phyloP scores from a whole-genome alignment of 192 early-diverging fungal genomes.

The Coemansia sp. region DNA sequence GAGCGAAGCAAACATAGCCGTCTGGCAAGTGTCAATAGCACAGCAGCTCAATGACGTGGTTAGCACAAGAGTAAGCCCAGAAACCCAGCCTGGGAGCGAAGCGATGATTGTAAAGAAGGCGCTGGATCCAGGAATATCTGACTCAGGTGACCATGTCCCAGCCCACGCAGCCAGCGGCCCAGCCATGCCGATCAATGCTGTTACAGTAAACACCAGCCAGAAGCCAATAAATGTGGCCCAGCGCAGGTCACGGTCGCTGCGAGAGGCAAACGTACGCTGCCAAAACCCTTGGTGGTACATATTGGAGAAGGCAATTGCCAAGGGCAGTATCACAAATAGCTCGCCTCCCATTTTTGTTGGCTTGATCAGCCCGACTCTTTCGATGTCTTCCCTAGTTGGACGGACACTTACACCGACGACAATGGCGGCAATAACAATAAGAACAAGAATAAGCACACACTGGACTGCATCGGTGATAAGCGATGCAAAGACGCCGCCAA shows the following conservation, averaged over 20 bases:
- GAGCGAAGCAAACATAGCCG: conserved; percentile 65
- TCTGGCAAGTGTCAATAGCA: conserved; percentile 66
- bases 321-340: conserved; percentile 60
- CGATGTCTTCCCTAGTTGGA: conserved; percentile 51
- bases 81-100: conserved; percentile 60
- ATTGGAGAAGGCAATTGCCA: conserved; percentile 61
- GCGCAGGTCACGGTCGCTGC: conserved; percentile 60
- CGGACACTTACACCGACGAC: conserved; percentile 58
- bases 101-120: conserved; percentile 68
- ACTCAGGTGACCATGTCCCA: conserved; percentile 55
- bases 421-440: conserved; percentile 57
- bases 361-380: conserved; percentile 55
- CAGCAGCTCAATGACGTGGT: conserved; percentile 66
- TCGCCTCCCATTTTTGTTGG: conserved; percentile 68
- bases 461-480: conserved; percentile 66
- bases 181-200: conserved; percentile 60
- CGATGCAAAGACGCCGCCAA: conserved; percentile 67
- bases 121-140: conserved; percentile 54
- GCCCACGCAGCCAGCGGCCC: conserved; percentile 68
- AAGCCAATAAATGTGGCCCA: conserved; percentile 59
- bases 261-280: conserved; percentile 74
- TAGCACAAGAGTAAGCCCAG: conserved; percentile 59
- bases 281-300: conserved; percentile 72
- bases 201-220: conserved; percentile 56
- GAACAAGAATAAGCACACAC: conserved; percentile 55